Evolutionary conservation across 768 basidiomycete genomes (phyloP).

Genomic region (Phylloporus rhodoxanthus): DNA sequence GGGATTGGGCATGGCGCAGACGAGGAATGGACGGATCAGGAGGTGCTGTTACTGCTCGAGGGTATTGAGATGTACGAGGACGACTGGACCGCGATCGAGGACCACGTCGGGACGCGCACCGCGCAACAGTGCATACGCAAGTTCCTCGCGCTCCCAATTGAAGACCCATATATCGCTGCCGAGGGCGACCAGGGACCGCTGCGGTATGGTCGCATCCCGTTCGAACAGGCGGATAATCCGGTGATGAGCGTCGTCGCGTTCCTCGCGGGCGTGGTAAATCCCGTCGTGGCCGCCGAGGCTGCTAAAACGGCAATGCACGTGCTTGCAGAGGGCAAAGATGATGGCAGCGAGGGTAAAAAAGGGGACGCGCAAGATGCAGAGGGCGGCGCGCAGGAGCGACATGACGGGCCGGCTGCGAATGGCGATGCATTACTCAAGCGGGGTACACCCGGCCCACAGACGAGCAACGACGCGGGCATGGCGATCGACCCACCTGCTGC

Average conservation of each 20-base stretch:
- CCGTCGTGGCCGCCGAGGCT: constrained; percentile 87
- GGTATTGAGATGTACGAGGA: constrained; percentile 98
- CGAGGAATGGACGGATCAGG: constrained; percentile 88
- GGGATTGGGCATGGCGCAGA: constrained; percentile 35
- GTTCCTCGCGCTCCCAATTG: constrained; percentile 94
- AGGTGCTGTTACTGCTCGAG: constrained; percentile 83
- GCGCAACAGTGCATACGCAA: constrained; percentile 94
- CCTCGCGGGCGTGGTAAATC: constrained; percentile 86
- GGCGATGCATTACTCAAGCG: constrained; percentile 14
- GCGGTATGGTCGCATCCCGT: constrained; percentile 75
- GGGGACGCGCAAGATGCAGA: constrained; percentile 36
- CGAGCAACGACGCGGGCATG: constrained; percentile 32
- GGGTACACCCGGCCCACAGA: constrained; percentile 13
- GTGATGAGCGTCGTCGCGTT: constrained; percentile 99
- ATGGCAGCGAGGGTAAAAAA: constrained; percentile 18
- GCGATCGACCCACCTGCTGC: constrained; percentile 35
- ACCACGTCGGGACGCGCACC: constrained; percentile 86
- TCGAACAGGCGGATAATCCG: constrained; percentile 93
- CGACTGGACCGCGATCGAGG: constrained; percentile 89
- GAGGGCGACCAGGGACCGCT: constrained; percentile 74
- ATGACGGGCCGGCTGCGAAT: constrained; percentile 22
- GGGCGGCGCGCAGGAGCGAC: constrained; percentile 34
- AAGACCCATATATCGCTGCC: constrained; percentile 82
- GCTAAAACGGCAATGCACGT: constrained; percentile 87
- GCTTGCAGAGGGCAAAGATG: constrained; percentile 55